Conservation (phyloP, 495 filamentous ascomycete genomes). For the Penicillium cataractarum region DNA sequence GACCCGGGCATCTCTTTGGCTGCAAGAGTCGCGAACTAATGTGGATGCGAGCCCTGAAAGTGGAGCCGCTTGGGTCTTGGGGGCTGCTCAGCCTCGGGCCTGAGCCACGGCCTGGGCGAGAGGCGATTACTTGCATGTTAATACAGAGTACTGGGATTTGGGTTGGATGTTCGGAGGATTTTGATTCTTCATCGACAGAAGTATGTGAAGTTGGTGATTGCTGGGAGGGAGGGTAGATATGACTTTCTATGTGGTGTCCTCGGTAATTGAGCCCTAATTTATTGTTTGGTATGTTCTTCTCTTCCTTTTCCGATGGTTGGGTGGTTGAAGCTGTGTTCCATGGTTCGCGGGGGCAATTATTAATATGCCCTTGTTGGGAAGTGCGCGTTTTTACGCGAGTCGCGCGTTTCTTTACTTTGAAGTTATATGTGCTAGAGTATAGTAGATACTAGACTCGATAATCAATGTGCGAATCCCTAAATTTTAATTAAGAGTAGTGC, state of each 20-base stretch:
- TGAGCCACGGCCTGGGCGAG: constrained; percentile 13
- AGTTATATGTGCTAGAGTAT: too few species aligned
- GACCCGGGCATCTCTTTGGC: constrained; percentile 30
- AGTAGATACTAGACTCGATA: not conserved
- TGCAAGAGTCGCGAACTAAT: constrained; percentile 25
- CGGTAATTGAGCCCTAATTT: constrained; percentile 4
- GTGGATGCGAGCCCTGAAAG: constrained; percentile 40
- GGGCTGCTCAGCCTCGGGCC: constrained; percentile 30
- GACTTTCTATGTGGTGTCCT: not conserved
- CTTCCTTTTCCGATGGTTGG: not conserved
- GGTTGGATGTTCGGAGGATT: not conserved
- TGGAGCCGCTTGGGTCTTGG: constrained; percentile 24
- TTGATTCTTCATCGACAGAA: too few species aligned
- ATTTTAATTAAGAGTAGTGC: not conserved
- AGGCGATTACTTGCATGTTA: constrained; percentile 5
- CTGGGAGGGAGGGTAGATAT: not conserved
- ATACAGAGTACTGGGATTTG: too few species aligned
- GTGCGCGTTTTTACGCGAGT: constrained; percentile 12
- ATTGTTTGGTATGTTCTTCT: not conserved
- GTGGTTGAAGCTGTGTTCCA: constrained; percentile 21
- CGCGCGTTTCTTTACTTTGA: not conserved
- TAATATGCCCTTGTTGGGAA: constrained; percentile 17
- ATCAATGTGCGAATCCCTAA: not conserved
- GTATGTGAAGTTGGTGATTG: too few species aligned
- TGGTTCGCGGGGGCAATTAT: constrained; percentile 23